These are phyloP conservation scores for Cichorium intybus DNA, from an alignment of 140 eudicot genomes.

Conservation along the genomic window DNA sequence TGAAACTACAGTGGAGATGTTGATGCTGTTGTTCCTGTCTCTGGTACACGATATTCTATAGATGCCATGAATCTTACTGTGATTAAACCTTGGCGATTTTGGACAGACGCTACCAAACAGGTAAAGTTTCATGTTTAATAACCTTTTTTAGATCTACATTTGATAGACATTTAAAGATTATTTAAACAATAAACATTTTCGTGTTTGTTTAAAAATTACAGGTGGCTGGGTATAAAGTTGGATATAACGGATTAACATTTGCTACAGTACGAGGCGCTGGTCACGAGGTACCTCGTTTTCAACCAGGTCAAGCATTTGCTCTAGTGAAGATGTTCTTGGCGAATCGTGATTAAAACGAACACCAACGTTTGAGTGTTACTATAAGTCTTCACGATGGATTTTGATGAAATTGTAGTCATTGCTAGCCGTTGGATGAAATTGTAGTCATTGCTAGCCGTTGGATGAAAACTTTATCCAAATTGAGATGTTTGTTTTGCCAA, in stretches of 20 bases:
- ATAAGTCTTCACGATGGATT: neutral
- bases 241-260: conserved; percentile 55
- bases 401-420: neutral
- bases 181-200: neutral
- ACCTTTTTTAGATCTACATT: neutral
- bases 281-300: conserved; percentile 67
- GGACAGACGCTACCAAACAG: conserved; percentile 46
- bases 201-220: conserved; percentile 14
- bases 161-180: neutral
- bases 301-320: conserved; percentile 54
- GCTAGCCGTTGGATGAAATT: neutral
- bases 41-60: conserved; percentile 56
- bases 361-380: neutral
- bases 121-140: conserved; percentile 21
- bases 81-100: conserved; percentile 53
- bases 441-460: too few relatives aligned
- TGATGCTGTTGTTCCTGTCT: conserved; percentile 64
- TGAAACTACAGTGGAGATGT: conserved; percentile 53
- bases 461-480: neutral
- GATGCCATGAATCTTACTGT: conserved; percentile 59
- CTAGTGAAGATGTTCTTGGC: conserved; percentile 43
- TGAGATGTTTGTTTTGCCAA: neutral
- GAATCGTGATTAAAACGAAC: conserved; percentile 20
- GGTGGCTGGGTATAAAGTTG: conserved; percentile 64
- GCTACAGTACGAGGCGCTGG: conserved; percentile 72